These are phyloP conservation scores for Xylaria acuta DNA, from an alignment of 495 filamentous ascomycete species.

Conservation along the genomic window DNA sequence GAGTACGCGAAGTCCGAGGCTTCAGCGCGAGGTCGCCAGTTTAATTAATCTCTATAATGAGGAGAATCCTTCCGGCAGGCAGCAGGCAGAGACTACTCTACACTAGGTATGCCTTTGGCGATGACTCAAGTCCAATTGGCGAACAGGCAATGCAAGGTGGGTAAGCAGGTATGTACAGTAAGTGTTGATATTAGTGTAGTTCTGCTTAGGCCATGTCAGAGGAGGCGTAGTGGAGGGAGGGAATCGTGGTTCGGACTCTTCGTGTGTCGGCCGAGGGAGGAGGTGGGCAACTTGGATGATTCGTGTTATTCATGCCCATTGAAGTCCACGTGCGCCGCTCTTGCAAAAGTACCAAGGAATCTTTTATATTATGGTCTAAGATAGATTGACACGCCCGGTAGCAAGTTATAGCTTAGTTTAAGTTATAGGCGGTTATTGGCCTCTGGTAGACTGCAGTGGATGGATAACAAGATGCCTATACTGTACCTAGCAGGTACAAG, in stretches of 20 bases:
- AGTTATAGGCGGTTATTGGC: neutral
- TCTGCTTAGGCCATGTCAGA: neutral
- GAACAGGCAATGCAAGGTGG: no score
- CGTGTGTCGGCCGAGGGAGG: constrained; percentile 1
- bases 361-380: neutral
- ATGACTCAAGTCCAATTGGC: constrained; percentile 1
- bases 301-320: neutral
- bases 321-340: neutral
- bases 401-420: neutral
- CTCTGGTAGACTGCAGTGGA: no score
- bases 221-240: neutral
- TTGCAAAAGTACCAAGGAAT: neutral
- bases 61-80: neutral
- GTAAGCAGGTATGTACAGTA: no score
- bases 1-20: neutral
- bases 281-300: neutral
- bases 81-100: no score
- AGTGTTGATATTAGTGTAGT: neutral
- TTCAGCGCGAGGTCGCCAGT: neutral
- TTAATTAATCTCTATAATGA: neutral
- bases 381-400: neutral
- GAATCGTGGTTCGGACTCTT: constrained; percentile 3
- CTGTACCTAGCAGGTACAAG: neutral
- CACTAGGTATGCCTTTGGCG: neutral
- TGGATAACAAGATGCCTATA: neutral